Evolutionary conservation across 139 green algal genomes (phyloP), one percentile per base, ranked within the genome.

Genomic region (Volvox reticuliferus): DNA sequence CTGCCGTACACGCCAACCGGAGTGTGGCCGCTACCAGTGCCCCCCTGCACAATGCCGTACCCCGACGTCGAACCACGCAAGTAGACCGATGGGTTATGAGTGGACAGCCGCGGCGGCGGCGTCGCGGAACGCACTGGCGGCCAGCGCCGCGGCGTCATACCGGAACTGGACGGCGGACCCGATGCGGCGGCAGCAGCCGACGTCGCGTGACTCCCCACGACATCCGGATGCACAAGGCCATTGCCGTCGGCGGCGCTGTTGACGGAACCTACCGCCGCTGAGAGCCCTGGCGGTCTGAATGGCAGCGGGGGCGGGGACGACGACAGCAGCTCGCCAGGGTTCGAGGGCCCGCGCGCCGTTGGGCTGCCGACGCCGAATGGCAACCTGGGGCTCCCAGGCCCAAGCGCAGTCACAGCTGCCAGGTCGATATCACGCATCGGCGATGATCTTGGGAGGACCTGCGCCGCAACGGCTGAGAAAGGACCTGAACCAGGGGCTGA

Each of bases 91-190:
- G 63, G 78, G 19, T 26, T 32, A 12, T 84, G 78, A 44, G 9
- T 20, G 55, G 80, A 50, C 80, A 86, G 22, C 28, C 80, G 50
- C 16, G 80, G 80, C 55, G 80, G 80, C 28, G 80, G 80, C 55
- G 80, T 86, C 12, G 80, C 9, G 13, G n/a, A 50, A 0, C 80
- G 80, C 44, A 75, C 9, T 19, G 80, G 80, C 30, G 61, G 80
- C 28, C 80, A 30, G 12, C 61, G 80, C 14, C 55, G 55, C 14
- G 50, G 80, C 12, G 26, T 73, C 71, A 30, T 35, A 30, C 71
- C 71, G 1, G 71, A 79, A 20, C 14, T 35, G 9, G 71, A 79
- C 21, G 71, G 22, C 71, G 71, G 26, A 33, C 26, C 71, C 71
- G 71, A n/a, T 20, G 71, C 24, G 18, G 71, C 71, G 26, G 65